A percentile compares a stretch with the other conserved stretches of the same genome.
These are phyloP conservation scores for Lipomyces kockii DNA, from an alignment of 805 yeast species.

Conservation along the genomic window DNA sequence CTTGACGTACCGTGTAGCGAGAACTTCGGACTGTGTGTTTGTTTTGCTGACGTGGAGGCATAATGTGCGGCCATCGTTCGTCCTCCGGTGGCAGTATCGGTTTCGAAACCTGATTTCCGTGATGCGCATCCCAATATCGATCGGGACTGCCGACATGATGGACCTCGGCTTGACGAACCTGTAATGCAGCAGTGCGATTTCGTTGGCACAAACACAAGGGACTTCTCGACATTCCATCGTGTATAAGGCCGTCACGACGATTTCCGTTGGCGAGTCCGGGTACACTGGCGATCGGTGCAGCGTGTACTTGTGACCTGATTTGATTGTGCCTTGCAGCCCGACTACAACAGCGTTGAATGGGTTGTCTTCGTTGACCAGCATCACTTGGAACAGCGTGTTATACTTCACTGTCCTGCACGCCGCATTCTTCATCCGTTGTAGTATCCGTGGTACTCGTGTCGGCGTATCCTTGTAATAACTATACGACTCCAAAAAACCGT, in stretches of 20 bases:
- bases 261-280: background rate
- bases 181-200: background rate
- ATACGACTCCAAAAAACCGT: background rate
- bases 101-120: background rate
- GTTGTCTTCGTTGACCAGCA: background rate
- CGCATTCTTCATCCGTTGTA: background rate
- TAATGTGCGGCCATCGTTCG: background rate
- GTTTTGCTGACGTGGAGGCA: background rate
- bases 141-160: background rate
- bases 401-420: background rate
- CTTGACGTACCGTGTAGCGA: background rate
- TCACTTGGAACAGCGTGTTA: background rate
- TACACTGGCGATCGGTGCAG: conserved; percentile 1
- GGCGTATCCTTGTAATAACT: background rate
- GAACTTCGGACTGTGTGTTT: background rate
- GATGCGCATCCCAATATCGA: background rate
- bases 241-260: background rate
- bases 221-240: conserved; percentile 1
- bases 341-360: background rate
- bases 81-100: background rate
- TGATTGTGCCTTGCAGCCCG: background rate
- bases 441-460: background rate
- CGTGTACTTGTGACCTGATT: background rate
- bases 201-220: background rate
- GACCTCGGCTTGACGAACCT: background rate